phyloP scores from a whole-genome alignment of 257 asterid species.

The Paulownia fortunei region DNA sequence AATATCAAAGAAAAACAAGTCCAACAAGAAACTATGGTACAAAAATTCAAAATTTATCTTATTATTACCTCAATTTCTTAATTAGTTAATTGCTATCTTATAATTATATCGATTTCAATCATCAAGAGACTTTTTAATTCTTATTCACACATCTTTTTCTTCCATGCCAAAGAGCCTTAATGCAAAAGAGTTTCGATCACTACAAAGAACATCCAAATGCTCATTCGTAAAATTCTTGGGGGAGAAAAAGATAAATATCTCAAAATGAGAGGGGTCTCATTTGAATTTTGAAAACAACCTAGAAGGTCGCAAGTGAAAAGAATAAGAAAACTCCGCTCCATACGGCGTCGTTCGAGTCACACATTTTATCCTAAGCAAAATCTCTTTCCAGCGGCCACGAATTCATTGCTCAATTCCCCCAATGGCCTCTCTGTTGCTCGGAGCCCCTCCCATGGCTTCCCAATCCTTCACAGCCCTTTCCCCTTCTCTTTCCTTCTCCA shows the following conservation, averaged over 20 bases:
- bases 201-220: not conserved
- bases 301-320: no score
- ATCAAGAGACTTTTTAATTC: not conserved
- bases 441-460: constrained; percentile 68
- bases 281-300: not conserved
- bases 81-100: no score
- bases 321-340: not conserved
- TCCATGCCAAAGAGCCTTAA: no score
- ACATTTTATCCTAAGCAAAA: constrained; percentile 40
- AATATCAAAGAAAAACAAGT: no score
- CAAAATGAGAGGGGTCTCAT: not conserved
- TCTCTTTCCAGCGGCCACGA: constrained; percentile 31
- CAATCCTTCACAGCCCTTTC: constrained; percentile 36
- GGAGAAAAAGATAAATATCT: not conserved
- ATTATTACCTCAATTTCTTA: no score
- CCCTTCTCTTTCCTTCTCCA: constrained; percentile 58
- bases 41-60: no score
- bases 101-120: no score
- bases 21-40: not conserved
- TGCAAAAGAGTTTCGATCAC: no score
- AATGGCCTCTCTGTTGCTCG: constrained; percentile 76
- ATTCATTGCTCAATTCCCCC: constrained; percentile 18
- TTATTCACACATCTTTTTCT: no score
- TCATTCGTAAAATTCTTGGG: not conserved
- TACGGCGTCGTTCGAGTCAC: constrained; percentile 31